Conservation (phyloP, 2,329 filamentous ascomycete species). For the Neofusicoccum ribis region DNA sequence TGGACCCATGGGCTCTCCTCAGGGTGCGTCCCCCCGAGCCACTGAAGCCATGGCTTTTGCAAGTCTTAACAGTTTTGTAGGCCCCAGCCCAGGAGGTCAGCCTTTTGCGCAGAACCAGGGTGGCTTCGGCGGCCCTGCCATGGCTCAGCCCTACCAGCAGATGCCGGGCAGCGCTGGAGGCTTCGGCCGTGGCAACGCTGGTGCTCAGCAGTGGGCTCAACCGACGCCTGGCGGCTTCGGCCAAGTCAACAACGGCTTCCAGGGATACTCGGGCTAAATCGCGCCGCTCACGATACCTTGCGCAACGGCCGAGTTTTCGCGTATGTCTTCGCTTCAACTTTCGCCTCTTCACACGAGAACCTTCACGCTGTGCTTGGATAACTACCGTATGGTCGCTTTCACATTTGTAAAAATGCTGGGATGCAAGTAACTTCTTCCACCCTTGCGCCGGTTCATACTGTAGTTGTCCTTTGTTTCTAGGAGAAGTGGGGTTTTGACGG, state of each 20-base stretch:
- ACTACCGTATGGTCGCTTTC: constrained; percentile 19
- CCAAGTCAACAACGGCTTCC: constrained; percentile 55
- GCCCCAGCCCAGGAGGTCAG: constrained; percentile 61
- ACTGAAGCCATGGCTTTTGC: not conserved
- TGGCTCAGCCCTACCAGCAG: constrained; percentile 48
- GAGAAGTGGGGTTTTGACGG: constrained; percentile 18
- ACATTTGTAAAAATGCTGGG: constrained; percentile 21
- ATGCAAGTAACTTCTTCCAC: constrained; percentile 19
- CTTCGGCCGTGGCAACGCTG: constrained; percentile 70
- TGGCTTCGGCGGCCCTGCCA: constrained; percentile 67
- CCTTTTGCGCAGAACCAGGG: constrained; percentile 55
- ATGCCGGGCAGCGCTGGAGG: constrained; percentile 71
- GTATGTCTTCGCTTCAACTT: constrained; percentile 19
- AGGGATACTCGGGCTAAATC: constrained; percentile 59
- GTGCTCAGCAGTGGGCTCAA: constrained; percentile 55
- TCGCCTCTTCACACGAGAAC: constrained; percentile 17
- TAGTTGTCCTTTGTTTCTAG: constrained; percentile 20
- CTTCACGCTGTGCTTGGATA: constrained; percentile 20
- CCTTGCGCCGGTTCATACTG: constrained; percentile 21
- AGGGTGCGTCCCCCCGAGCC: constrained; percentile 47
- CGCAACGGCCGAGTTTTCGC: constrained; percentile 17
- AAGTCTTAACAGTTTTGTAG: constrained; percentile 44
- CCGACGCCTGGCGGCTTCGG: constrained; percentile 49
- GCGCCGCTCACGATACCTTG: constrained; percentile 14
- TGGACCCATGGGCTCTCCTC: constrained; percentile 59